Conservation (phyloP, 441 rosid genomes). For the Adansonia rubrostipa region DNA sequence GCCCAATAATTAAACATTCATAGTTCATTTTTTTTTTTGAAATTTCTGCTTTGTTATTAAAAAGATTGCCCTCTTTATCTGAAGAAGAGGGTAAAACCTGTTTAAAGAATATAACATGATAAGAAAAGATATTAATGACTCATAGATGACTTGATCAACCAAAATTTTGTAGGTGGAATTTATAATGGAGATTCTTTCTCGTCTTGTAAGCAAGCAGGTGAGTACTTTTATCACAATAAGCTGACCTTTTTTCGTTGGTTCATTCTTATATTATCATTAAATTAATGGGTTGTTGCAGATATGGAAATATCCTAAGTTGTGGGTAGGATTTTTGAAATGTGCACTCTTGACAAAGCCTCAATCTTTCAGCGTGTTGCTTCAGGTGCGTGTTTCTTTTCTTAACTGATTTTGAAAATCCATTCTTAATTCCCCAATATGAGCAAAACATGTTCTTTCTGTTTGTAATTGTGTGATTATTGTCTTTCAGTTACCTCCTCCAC, state of each 20-base stretch:
- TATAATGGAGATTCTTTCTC: slow-evolving; percentile 94
- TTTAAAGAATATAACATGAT: slow-evolving; percentile 12
- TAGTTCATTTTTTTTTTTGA: neutral
- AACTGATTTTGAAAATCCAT: neutral
- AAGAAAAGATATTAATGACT: slow-evolving; percentile 17
- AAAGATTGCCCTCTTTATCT: neutral
- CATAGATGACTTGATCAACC: slow-evolving; percentile 27
- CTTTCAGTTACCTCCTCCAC: slow-evolving; percentile 92
- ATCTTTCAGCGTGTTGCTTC: slow-evolving; percentile 89
- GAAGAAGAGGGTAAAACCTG: neutral
- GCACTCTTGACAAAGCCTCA: slow-evolving; percentile 88
- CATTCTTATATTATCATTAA: slow-evolving; percentile 24
- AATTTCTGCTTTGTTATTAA: slow-evolving; percentile 4
- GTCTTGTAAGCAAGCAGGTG: slow-evolving; percentile 97
- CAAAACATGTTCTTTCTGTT: slow-evolving; percentile 17
- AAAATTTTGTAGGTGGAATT: slow-evolving; percentile 74
- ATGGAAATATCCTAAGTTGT: slow-evolving; percentile 96
- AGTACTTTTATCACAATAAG: slow-evolving; percentile 34
- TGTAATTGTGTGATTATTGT: slow-evolving; percentile 18
- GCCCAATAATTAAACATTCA: slow-evolving; percentile 6
- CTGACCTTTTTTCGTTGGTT: slow-evolving; percentile 14
- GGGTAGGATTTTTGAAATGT: slow-evolving; percentile 99
- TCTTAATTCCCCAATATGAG: neutral
- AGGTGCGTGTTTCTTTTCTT: slow-evolving; percentile 53
- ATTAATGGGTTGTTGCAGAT: slow-evolving; percentile 58